Percentiles rank a stretch among this genome's conserved stretches.
Conservation (phyloP, 2,329 filamentous ascomycete genomes). For the Coniochaeta prunicola region DNA sequence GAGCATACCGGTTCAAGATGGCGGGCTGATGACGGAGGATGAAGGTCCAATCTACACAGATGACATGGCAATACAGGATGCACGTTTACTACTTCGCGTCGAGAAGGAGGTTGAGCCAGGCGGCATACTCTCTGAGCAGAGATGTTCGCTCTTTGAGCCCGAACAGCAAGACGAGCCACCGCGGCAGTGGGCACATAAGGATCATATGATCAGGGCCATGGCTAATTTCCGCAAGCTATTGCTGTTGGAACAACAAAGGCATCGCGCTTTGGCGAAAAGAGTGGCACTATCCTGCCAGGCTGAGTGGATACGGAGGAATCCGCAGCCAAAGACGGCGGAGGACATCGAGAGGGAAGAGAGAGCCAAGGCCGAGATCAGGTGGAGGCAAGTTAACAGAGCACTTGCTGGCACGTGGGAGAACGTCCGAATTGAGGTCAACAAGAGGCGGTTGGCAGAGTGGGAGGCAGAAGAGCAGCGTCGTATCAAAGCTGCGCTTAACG, state of each 20-base stretch:
- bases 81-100: conserved; percentile 59
- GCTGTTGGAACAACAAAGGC: conserved; percentile 68
- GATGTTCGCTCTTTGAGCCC: conserved; percentile 66
- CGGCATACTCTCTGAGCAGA: conserved; percentile 62
- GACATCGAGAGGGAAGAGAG: conserved; percentile 75
- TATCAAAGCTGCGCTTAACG: conserved; percentile 62
- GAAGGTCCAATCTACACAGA: conserved; percentile 51
- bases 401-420: conserved; percentile 57
- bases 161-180: conserved; percentile 67
- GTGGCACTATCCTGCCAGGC: conserved; percentile 72
- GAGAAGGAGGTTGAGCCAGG: conserved; percentile 68
- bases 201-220: conserved; percentile 76
- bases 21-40: conserved; percentile 47
- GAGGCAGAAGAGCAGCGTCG: conserved; percentile 57
- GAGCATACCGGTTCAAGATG: conserved; percentile 47
- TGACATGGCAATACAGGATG: conserved; percentile 61
- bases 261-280: conserved; percentile 69
- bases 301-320: conserved; percentile 57
- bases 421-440: conserved; percentile 54
- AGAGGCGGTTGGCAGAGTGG: conserved; percentile 52
- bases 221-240: conserved; percentile 76
- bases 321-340: conserved; percentile 67
- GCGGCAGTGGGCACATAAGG: conserved; percentile 76
- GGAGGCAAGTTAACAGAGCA: conserved; percentile 61
- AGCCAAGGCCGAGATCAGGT: conserved; percentile 58